Evolutionary conservation across 768 basidiomycete genomes (phyloP).

Genomic region (Termitomyces sp.): DNA sequence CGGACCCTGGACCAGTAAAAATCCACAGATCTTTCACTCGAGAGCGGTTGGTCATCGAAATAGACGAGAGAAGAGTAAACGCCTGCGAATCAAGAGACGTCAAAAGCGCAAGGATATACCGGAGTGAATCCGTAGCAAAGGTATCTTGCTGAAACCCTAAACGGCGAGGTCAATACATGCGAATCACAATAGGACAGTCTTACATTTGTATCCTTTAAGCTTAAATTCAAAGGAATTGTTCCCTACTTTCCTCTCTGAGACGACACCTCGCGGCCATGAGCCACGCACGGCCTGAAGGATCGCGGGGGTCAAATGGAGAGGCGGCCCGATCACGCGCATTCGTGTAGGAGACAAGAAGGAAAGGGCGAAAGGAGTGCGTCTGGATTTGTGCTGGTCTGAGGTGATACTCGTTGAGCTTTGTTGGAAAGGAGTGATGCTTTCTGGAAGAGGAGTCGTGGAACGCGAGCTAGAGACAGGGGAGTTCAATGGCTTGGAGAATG

Average conservation of each 20-base stretch:
- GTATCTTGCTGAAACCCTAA: conserved; percentile 76
- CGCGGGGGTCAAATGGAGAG: conserved; percentile 70
- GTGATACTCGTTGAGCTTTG: conserved; percentile 31
- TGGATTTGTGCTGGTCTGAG: conserved; percentile 29
- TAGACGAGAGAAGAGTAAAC: conserved; percentile 62
- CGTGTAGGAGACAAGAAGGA: conserved; percentile 65
- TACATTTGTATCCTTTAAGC: conserved; percentile 77
- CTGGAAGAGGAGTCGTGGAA: conserved; percentile 28
- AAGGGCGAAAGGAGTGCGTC: conserved; percentile 57
- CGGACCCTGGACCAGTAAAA: conserved; percentile 51
- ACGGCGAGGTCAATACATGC: not conserved
- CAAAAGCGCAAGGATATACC: conserved; percentile 63
- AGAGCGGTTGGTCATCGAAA: conserved; percentile 68
- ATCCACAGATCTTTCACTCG: conserved; percentile 76
- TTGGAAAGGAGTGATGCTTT: conserved; percentile 29
- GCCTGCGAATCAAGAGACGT: conserved; percentile 62
- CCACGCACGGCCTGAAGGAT: conserved; percentile 74
- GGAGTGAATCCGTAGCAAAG: conserved; percentile 68
- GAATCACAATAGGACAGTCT: conserved; percentile 16
- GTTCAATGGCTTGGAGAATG: conserved; percentile 54
- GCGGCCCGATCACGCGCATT: conserved; percentile 74
- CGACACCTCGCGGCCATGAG: conserved; percentile 77
- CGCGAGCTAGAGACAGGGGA: conserved; percentile 20
- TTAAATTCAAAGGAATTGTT: conserved; percentile 75
- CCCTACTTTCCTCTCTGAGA: conserved; percentile 71